Evolutionary conservation across 345 rosid species (phyloP).

Genomic region (Melaleuca quinquenervia): DNA sequence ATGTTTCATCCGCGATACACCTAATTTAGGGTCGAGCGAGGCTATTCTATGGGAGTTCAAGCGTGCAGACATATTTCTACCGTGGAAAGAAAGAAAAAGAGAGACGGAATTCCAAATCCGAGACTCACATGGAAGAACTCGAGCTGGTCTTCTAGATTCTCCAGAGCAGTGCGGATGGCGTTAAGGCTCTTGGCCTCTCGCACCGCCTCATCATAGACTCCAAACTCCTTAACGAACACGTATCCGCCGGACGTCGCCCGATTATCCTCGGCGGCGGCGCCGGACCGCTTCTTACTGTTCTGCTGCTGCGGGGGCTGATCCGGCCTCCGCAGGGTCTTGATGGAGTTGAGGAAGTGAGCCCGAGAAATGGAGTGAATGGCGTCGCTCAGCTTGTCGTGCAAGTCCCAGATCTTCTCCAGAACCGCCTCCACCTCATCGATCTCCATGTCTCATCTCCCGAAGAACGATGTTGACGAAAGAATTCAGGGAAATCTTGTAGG

Average conservation of each 20-base stretch:
- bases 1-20: not conserved
- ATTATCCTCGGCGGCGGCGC: conserved; percentile 17
- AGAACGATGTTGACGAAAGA: not conserved
- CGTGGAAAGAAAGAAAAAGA: not conserved
- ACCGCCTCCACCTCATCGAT: conserved; percentile 74
- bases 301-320: not conserved
- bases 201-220: conserved; percentile 43
- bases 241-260: conserved; percentile 30
- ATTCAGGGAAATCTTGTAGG: not conserved
- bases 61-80: not conserved
- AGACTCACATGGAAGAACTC: conserved; percentile 71
- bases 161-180: conserved; percentile 81
- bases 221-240: conserved; percentile 71
- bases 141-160: conserved; percentile 95
- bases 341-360: conserved; percentile 64
- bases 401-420: conserved; percentile 91
- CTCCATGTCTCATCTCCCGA: conserved; percentile 80
- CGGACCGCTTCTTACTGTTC: not conserved
- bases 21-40: not conserved
- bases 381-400: conserved; percentile 95
- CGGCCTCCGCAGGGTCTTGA: conserved; percentile 24
- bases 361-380: conserved; percentile 83
- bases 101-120: not conserved
- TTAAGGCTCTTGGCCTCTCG: conserved; percentile 88
- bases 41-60: not conserved